phyloP scores from a whole-genome alignment of 2,329 filamentous ascomycete species.

The Fusarium illudens region DNA sequence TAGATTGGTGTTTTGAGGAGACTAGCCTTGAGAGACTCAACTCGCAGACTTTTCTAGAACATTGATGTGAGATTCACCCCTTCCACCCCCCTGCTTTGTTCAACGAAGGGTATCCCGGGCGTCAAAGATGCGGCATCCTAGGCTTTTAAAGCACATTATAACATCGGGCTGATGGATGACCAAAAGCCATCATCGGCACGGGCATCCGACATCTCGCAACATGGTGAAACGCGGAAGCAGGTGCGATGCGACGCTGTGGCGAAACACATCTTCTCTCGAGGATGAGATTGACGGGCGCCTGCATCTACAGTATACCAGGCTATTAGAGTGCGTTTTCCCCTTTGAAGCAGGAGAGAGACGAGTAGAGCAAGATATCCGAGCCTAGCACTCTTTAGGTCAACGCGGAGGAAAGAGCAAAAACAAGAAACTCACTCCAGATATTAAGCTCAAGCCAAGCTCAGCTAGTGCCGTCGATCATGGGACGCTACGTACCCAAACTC shows the following conservation, averaged over 20 bases:
- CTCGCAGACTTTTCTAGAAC: conserved; percentile 12
- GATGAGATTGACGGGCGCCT: neutral
- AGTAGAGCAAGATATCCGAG: neutral
- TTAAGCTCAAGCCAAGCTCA: conserved; percentile 21
- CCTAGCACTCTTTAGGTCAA: neutral
- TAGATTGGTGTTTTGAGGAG: neutral
- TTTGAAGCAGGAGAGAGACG: neutral
- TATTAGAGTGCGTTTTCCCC: neutral
- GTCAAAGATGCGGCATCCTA: neutral
- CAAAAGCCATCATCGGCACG: conserved; percentile 9
- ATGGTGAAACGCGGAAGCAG: neutral
- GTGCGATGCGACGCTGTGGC: neutral
- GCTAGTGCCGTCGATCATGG: conserved; percentile 15
- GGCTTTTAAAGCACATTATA: neutral
- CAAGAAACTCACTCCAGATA: neutral
- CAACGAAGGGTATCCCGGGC: no score
- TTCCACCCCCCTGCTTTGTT: neutral
- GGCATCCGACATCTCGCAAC: conserved; percentile 1
- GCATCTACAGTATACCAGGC: neutral
- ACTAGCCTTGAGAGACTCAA: neutral
- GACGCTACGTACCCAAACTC: neutral
- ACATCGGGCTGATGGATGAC: neutral
- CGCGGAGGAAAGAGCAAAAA: neutral
- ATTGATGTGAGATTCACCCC: neutral
- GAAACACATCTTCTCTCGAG: neutral